Base-by-base conservation (phyloP, 2,329 filamentous ascomycete genomes). In the Lasiodiplodia theobromae region DNA sequence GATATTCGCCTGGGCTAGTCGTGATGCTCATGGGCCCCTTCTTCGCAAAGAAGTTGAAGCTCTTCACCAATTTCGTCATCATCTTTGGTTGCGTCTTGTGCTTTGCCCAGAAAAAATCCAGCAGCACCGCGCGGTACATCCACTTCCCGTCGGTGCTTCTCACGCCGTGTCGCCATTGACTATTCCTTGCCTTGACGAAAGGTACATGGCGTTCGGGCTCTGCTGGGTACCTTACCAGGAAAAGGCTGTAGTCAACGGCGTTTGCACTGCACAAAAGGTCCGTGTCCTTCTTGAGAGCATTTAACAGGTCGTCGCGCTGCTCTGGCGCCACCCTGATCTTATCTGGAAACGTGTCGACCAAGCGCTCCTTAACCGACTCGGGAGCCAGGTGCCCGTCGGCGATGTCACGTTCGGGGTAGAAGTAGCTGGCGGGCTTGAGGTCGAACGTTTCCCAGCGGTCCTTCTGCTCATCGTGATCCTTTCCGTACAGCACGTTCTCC, bases 101-200 rank as follows among this genome's bases (percentile, higher is more conserved):
- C 78, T 91, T 92, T 0, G 90, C 87, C 91, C 91, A 93, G 81
- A 93, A 92, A 79, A 94, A 93, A 77, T 93, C 91, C 40, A 93
- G 81, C 16, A 93, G 79, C 0, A 89, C 85, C 3, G 86, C 89
- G 2, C 91, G 85, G 73, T 92, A 93, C 14, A 89, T 81, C 83
- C 89, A 91, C 72, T 87, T 87, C 0, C 87, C 87, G 73, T 92
- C 88, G 0, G 84, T 81, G 11, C 89, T 91, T 0, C 78, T 72
- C 0, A 92, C 74, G 0, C 91, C 91, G 0, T 82, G 85, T 12
- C 90, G 83, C 91, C 91, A 93, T 28, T 78, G 77, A 1, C 75
- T 72, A 2, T 69, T 69, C 8, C 34, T 16, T 7, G 51, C 23
- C 28, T 34, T 28, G n/a, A 66, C 38, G 3, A 79, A 77, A 0